Base-by-base conservation (phyloP, 805 yeast genomes). In the Ogataea minuta region DNA sequence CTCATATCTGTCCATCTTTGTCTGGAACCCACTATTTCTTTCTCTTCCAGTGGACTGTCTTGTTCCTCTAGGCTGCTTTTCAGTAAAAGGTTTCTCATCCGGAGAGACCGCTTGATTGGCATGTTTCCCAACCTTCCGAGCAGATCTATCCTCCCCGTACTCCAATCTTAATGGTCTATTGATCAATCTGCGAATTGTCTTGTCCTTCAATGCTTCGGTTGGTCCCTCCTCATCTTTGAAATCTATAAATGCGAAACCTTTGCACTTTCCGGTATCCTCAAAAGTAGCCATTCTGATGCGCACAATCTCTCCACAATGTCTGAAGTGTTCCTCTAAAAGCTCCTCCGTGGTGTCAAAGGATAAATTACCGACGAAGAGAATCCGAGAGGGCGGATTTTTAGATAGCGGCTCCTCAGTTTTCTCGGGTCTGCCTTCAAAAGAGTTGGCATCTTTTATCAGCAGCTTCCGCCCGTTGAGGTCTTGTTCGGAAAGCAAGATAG, bases 221-320 rank as follows among this genome's bases (percentile, higher is more conserved):
- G 96, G 90, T 7, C 93, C 90, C 26, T 76, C 79, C 47, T 83
- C 86, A 48, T 80, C 81, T 46, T 70, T 76, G 66, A 90, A 91
- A 62, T 91, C 98, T 24, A 91, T 68, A 56, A 93, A 91, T 1
- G 96, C 89, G 68, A 91, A 91, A 2, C 98, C 98, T 63, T 93
- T 93, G 70, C 98, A 91, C 59, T 90, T 91, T 1, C 97, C 98
- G 35, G 84, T 69, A 59, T 91, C 99, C 64, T 93, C 89, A 64
- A 91, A 91, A n/a, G 99, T 90, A 3, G 98, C 98, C 95, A 90
- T 91, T 62, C 99, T 77, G 38, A 91, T 77, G 49, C 77, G 77
- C 20, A 71, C 65, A 43, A 95, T 91, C 47, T 84, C 89, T 27
- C 98, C 97, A 65, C 95, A 89, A 54, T 84, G 91, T 62, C 84